Conservation (phyloP, 202 grass and related monocot genomes). For the Bolboschoenoplectus hybrid region DNA sequence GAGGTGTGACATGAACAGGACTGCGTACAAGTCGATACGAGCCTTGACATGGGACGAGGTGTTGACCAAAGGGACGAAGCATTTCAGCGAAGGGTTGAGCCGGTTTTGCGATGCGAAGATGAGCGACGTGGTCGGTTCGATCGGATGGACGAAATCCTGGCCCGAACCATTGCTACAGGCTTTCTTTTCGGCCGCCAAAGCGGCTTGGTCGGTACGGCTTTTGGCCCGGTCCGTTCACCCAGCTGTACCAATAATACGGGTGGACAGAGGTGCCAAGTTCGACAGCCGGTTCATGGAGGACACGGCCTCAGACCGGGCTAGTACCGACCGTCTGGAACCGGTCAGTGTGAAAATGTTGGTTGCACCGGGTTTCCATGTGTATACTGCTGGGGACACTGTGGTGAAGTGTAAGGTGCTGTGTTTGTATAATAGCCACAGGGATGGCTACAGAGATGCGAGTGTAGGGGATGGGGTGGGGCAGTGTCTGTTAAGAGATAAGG, state of each 20-base stretch:
- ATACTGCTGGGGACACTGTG: constrained; percentile 57
- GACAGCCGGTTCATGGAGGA: constrained; percentile 96
- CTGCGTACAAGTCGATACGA: constrained; percentile 55
- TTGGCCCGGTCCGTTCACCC: constrained; percentile 84
- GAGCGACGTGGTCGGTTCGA: constrained; percentile 79
- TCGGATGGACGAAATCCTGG: constrained; percentile 74
- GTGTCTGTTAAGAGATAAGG: constrained; percentile 33
- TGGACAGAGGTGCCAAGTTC: constrained; percentile 64
- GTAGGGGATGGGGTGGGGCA: constrained; percentile 44
- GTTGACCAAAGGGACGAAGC: constrained; percentile 70
- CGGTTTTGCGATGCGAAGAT: constrained; percentile 96
- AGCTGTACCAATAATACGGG: constrained; percentile 67
- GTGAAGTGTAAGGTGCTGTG: constrained; percentile 96
- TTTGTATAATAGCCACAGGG: constrained; percentile 61
- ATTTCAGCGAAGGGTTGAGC: constrained; percentile 87
- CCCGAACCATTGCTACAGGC: constrained; percentile 84
- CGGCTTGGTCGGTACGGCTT: constrained; percentile 82
- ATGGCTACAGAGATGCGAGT: constrained; percentile 52
- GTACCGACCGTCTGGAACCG: constrained; percentile 50
- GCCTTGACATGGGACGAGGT: constrained; percentile 86
- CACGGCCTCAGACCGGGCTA: constrained; percentile 42
- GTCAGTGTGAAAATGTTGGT: constrained; percentile 81
- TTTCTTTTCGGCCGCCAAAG: constrained; percentile 84
- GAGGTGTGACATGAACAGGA: constrained; percentile 67
- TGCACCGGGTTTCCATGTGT: constrained; percentile 91